phyloP scores from a whole-genome alignment of 345 rosid species.

The Gynandropsis gynandra region DNA sequence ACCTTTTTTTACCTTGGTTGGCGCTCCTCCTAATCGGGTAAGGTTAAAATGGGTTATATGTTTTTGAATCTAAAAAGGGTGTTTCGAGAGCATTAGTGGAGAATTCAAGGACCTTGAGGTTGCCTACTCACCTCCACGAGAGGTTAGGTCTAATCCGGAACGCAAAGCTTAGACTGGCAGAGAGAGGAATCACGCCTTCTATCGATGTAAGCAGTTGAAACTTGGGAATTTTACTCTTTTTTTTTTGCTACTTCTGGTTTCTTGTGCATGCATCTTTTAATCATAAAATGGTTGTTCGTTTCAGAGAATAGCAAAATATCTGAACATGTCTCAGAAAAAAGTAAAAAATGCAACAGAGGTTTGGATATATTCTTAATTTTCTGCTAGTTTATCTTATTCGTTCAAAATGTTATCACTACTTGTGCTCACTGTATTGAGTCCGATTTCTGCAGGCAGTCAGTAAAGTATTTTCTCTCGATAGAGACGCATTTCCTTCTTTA shows the following conservation, averaged over 20 bases:
- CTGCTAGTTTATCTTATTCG: constrained; percentile 2
- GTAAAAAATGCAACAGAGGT: constrained; percentile 95
- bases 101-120: constrained; percentile 72
- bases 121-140: constrained; percentile 82
- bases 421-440: constrained; percentile 18
- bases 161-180: constrained; percentile 80
- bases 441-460: constrained; percentile 50
- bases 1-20: constrained; percentile 5
- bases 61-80: constrained; percentile 48
- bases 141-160: constrained; percentile 77
- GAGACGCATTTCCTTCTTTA: constrained; percentile 82
- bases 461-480: constrained; percentile 80
- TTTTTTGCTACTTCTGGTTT: not conserved
- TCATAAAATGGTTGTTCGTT: constrained; percentile 20
- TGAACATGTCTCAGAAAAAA: constrained; percentile 90
- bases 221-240: not conserved
- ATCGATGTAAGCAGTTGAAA: constrained; percentile 53
- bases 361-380: constrained; percentile 9
- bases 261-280: constrained; percentile 2
- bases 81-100: constrained; percentile 85
- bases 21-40: not conserved
- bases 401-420: not conserved
- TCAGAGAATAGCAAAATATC: constrained; percentile 80
- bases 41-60: constrained; percentile 13
- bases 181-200: constrained; percentile 78